phyloP scores from a whole-genome alignment of 768 basidiomycete genomes.

The Cystobasidium tubakii region DNA sequence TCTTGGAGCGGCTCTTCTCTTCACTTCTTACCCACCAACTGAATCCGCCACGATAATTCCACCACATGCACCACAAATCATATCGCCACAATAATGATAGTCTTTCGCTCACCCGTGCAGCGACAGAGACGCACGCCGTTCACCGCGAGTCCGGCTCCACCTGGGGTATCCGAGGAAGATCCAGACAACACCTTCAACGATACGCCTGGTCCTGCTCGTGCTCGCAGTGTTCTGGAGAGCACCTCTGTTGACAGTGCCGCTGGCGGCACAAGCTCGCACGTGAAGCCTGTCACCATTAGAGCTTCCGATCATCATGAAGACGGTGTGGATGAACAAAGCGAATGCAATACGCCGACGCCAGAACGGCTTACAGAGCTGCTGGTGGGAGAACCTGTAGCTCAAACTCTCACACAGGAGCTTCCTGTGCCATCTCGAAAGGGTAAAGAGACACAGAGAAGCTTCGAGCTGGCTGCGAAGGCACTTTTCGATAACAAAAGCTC shows the following conservation, averaged over 20 bases:
- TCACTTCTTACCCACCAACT: background rate
- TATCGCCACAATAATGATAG: too few species aligned
- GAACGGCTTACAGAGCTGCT: background rate
- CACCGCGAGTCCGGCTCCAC: slow-evolving; percentile 1
- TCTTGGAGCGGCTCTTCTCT: background rate
- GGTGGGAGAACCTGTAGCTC: background rate
- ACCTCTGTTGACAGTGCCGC: background rate
- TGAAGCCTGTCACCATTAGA: background rate
- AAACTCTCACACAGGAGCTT: background rate
- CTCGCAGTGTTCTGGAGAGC: background rate
- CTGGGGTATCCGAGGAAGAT: background rate
- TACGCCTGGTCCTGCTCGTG: slow-evolving; percentile 11
- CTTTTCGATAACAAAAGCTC: background rate
- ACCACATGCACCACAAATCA: background rate
- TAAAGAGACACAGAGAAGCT: slow-evolving; percentile 1
- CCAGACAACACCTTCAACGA: slow-evolving; percentile 1
- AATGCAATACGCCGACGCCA: background rate
- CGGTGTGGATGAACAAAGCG: slow-evolving; percentile 16
- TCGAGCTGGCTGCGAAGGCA: slow-evolving; percentile 8
- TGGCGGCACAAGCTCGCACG: background rate
- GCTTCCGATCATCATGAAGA: background rate
- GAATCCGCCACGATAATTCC: too few species aligned
- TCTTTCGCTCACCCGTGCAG: slow-evolving; percentile 28
- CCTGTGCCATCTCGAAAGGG: background rate
- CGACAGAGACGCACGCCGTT: background rate